phyloP scores from a whole-genome alignment of 2,329 filamentous ascomycete species.

The Pseudocercospora fuligena region DNA sequence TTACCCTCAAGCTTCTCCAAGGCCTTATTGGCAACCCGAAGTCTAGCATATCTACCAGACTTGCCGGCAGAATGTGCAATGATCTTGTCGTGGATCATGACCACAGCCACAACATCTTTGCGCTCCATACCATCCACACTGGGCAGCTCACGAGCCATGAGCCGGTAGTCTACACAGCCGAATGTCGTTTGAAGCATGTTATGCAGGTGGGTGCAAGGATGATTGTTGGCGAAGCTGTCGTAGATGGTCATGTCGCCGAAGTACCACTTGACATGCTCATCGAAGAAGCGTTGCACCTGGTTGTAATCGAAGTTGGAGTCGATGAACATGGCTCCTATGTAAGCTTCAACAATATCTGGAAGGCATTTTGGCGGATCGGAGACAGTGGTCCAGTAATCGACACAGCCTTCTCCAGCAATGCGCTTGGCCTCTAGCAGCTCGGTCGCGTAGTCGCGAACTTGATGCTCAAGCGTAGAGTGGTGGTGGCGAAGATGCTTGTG shows the following conservation, averaged over 20 bases:
- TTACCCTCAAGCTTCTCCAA: slow-evolving; percentile 57
- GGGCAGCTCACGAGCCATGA: slow-evolving; percentile 58
- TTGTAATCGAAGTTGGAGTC: slow-evolving; percentile 80
- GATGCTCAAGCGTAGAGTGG: slow-evolving; percentile 55
- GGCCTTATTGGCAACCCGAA: slow-evolving; percentile 66
- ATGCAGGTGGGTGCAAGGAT: slow-evolving; percentile 74
- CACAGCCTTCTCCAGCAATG: slow-evolving; percentile 51
- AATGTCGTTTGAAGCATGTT: slow-evolving; percentile 68
- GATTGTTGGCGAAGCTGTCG: slow-evolving; percentile 82
- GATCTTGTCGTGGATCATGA: slow-evolving; percentile 75
- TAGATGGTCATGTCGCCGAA: slow-evolving; percentile 88
- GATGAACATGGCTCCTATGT: slow-evolving; percentile 87
- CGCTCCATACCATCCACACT: slow-evolving; percentile 53
- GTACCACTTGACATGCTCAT: slow-evolving; percentile 72
- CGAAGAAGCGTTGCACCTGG: slow-evolving; percentile 77
- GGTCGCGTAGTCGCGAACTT: slow-evolving; percentile 60
- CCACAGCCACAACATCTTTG: slow-evolving; percentile 65
- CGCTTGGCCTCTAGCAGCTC: slow-evolving; percentile 62
- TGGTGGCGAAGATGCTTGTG: slow-evolving; percentile 70
- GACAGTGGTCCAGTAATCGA: slow-evolving; percentile 72
- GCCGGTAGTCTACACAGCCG: slow-evolving; percentile 66
- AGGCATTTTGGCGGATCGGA: slow-evolving; percentile 74
- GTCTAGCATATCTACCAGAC: slow-evolving; percentile 72
- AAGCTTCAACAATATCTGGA: slow-evolving; percentile 86
- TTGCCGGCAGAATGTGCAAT: slow-evolving; percentile 67